Conservation (phyloP, 192 early-diverging fungal species). For the Lobosporangium transversale region DNA sequence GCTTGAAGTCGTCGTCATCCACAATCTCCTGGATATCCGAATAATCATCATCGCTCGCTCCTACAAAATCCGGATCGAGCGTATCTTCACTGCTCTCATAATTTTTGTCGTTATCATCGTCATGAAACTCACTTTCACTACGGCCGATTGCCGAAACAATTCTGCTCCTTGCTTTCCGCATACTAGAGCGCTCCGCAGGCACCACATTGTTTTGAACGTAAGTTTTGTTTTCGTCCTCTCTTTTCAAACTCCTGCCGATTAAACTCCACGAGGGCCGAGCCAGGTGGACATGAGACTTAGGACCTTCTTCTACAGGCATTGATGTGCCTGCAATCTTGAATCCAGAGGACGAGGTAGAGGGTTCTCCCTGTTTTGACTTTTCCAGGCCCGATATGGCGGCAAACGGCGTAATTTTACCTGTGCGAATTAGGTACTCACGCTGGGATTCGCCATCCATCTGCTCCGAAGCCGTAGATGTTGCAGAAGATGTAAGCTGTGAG, state of each 20-base stretch:
- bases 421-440: slow-evolving; percentile 72
- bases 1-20: slow-evolving; percentile 46
- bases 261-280: slow-evolving; percentile 30
- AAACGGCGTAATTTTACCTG: slow-evolving; percentile 76
- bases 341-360: neutral
- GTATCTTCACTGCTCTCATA: too few species aligned
- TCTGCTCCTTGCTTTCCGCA: slow-evolving; percentile 26
- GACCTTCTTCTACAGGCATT: slow-evolving; percentile 4
- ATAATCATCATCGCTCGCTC: slow-evolving; percentile 17
- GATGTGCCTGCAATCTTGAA: slow-evolving; percentile 1
- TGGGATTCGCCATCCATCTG: slow-evolving; percentile 59
- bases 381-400: slow-evolving; percentile 54
- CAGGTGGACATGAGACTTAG: slow-evolving; percentile 32
- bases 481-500: too few species aligned
- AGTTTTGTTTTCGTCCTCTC: neutral
- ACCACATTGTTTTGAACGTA: neutral
- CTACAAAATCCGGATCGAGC: slow-evolving; percentile 36
- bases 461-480: slow-evolving; percentile 10
- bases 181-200: slow-evolving; percentile 34
- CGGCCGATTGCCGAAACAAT: slow-evolving; percentile 24
- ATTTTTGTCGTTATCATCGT: slow-evolving; percentile 66
- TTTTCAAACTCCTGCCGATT: slow-evolving; percentile 15
- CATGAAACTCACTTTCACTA: slow-evolving; percentile 37
- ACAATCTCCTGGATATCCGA: slow-evolving; percentile 21
- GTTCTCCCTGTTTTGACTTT: slow-evolving; percentile 28